Base-by-base conservation (phyloP, 2,329 filamentous ascomycete genomes). In the Byssothecium circinans region DNA sequence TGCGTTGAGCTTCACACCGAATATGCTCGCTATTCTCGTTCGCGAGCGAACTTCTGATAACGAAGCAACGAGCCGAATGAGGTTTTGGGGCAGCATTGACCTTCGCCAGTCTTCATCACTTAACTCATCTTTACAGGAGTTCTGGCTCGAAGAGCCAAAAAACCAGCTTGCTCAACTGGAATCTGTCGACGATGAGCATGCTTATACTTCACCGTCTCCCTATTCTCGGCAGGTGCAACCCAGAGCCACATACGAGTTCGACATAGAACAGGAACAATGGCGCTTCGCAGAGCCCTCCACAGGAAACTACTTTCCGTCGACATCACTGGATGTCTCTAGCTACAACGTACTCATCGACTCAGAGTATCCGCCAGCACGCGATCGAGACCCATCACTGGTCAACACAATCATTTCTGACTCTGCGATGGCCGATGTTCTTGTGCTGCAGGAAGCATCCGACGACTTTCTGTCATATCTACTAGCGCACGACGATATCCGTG, bases 371-470 rank as follows among this genome's bases (percentile, higher is more conserved):
- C 66, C 68, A 29, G 60, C 69, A 22, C 53, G 51, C 29, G 67
- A 72, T 41, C 62, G 74, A 25, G 66, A 75, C 53, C 58, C 69
- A 4, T 57, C 69, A 17, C 52, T 77, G 17, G 49, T 73, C 19
- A 41, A 62, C 15, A 65, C 62, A 3, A 59, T 76, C 25, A 53
- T 71, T 11, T 66, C 65, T 0, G 45, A 67, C 4, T 50, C 55
- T 29, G 68, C 67, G 8, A 52, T 58, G 32, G 67, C 71, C 2
- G 69, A 74, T 44, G 54, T 77, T 17, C 44, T 77, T 1, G 65
- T 73, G 2, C 73, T 88, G 4, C 78, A 87, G 61, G 85, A 87
- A 67, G 80, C 87, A 1, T 85, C 83, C 0, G 83, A 87, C 51
- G 75, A 81, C 33, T 85, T 87, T 50, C 74, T 88, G 0, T 74